These are phyloP conservation scores for Trypanosomatidae sp. DNA, from an alignment of 208 protist genomes.

Conservation along the genomic window DNA sequence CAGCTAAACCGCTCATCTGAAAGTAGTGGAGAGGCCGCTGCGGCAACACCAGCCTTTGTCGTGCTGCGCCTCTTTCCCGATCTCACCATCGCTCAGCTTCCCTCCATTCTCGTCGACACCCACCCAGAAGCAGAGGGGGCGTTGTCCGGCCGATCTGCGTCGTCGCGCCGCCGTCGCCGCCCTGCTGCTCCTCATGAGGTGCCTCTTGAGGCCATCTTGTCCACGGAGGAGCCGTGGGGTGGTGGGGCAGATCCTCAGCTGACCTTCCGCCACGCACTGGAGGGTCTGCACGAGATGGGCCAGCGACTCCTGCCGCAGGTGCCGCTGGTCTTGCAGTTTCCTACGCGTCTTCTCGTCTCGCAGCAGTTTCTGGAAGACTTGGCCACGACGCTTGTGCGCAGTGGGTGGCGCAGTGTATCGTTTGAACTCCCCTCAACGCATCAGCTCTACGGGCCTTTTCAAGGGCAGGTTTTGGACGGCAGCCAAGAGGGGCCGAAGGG, in stretches of 20 bases:
- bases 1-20: neutral
- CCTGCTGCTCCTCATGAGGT: conserved; percentile 23
- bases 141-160: too few species aligned
- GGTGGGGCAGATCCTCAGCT: conserved; percentile 18
- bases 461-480: too few species aligned
- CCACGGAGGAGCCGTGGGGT: conserved; percentile 35
- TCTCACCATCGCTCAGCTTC: conserved; percentile 37
- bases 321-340: conserved; percentile 43
- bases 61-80: conserved; percentile 56
- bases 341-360: conserved; percentile 52
- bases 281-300: conserved; percentile 20
- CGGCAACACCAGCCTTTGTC: neutral
- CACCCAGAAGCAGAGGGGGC: too few species aligned
- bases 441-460: conserved; percentile 27
- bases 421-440: conserved; percentile 53
- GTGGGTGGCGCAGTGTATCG: conserved; percentile 29
- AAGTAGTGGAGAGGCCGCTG: neutral
- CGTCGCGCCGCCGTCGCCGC: too few species aligned
- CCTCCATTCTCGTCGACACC: too few species aligned
- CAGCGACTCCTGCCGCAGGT: conserved; percentile 18
- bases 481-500: too few species aligned
- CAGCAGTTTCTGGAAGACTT: conserved; percentile 46
- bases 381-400: conserved; percentile 14
- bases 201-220: conserved; percentile 31
- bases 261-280: conserved; percentile 22